Percentiles rank a stretch among this genome's conserved stretches.
Evolutionary conservation across 2,329 filamentous ascomycete genomes (phyloP).

Genomic region (Xylaria multiplex): DNA sequence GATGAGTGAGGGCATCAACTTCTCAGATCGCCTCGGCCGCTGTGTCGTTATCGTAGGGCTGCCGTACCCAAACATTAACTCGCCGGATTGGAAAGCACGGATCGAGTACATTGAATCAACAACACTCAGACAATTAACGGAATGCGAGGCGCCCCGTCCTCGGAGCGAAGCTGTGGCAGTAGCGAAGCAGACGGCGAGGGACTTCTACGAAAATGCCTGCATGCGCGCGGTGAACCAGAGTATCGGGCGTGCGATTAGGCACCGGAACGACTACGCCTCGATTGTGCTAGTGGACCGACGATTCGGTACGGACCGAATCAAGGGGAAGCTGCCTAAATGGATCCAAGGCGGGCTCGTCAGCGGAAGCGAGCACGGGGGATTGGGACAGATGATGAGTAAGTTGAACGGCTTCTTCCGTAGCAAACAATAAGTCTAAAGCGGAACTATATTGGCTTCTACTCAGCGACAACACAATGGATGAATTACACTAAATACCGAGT

Average conservation of each 20-base stretch:
- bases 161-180: constrained; percentile 48
- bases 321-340: constrained; percentile 86
- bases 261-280: constrained; percentile 86
- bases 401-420: constrained; percentile 67
- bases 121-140: constrained; percentile 53
- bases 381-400: constrained; percentile 68
- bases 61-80: constrained; percentile 90
- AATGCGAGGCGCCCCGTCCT: constrained; percentile 33
- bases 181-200: constrained; percentile 70
- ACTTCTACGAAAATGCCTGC: constrained; percentile 93
- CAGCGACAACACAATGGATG: no score
- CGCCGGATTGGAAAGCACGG: constrained; percentile 92
- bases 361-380: constrained; percentile 59
- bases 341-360: constrained; percentile 75
- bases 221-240: constrained; percentile 98
- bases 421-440: constrained; percentile 52
- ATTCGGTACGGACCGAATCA: constrained; percentile 79
- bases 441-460: no score
- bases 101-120: constrained; percentile 83
- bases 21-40: constrained; percentile 88
- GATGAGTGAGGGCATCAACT: constrained; percentile 98
- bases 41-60: constrained; percentile 92
- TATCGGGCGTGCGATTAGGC: constrained; percentile 90
- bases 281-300: constrained; percentile 86
- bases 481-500: no score